Conservation (phyloP, 805 yeast species). For the Huiozyma sinensis region DNA sequence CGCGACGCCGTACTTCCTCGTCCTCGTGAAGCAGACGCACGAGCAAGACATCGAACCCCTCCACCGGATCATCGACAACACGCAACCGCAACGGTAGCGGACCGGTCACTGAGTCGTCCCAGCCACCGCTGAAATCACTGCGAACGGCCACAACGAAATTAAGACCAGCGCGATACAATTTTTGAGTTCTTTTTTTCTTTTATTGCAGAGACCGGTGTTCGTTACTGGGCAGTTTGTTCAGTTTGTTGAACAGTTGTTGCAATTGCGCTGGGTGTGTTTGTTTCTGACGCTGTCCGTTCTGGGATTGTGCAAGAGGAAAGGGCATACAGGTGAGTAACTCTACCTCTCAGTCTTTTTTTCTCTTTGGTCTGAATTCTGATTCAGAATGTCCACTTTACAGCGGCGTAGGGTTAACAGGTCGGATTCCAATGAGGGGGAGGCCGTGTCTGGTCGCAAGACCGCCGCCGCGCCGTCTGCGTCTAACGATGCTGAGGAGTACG, state of each 20-base stretch:
- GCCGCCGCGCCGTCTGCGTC: neutral
- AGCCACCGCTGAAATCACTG: neutral
- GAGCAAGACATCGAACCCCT: conserved; percentile 52
- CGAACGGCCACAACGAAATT: neutral
- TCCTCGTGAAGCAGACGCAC: conserved; percentile 61
- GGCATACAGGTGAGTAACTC: neutral
- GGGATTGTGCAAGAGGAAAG: neutral
- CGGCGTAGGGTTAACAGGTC: conserved; percentile 61
- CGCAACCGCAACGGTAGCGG: neutral
- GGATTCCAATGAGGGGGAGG: conserved; percentile 10
- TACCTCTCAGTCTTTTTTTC: too few relatives aligned
- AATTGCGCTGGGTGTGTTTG: neutral
- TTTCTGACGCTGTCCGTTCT: neutral
- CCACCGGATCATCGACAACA: conserved; percentile 34
- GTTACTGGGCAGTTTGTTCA: too few relatives aligned
- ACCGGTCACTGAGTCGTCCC: neutral
- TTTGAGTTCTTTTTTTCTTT: too few relatives aligned
- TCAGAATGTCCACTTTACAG: conserved; percentile 47
- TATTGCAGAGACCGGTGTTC: too few relatives aligned
- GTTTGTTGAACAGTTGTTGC: too few relatives aligned
- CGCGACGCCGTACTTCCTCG: conserved; percentile 91
- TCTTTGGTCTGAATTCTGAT: too few relatives aligned
- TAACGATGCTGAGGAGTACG: conserved; percentile 7
- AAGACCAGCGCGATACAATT: too few relatives aligned
- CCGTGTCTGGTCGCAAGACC: conserved; percentile 3